phyloP scores from a whole-genome alignment of 1,139 yeast species.

The Meyerozyma carpophila region DNA sequence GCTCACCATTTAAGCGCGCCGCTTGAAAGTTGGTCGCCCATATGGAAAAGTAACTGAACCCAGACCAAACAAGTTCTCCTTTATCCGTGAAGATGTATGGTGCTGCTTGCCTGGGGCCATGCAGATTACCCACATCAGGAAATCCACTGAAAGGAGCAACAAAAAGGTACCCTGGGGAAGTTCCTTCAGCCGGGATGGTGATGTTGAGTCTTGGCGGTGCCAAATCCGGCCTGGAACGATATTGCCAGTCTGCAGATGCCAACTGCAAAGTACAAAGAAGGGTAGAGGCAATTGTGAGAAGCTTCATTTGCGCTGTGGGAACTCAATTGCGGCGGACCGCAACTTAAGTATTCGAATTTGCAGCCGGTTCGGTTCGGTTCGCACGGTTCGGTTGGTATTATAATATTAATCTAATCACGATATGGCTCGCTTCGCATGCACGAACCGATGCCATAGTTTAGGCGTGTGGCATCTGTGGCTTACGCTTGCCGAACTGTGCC shows the following conservation, averaged over 20 bases:
- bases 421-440: too few relatives aligned
- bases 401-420: background rate
- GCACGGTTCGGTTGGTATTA: background rate
- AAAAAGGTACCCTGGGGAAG: slow-evolving; percentile 24
- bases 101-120: slow-evolving; percentile 22
- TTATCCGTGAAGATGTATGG: slow-evolving; percentile 26
- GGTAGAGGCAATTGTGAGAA: background rate
- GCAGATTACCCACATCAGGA: slow-evolving; percentile 15
- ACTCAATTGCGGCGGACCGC: background rate
- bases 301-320: background rate
- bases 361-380: slow-evolving; percentile 1
- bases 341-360: background rate
- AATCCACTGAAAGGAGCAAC: slow-evolving; percentile 26
- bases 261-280: background rate
- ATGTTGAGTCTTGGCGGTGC: slow-evolving; percentile 29
- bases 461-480: background rate
- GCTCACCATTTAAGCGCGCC: slow-evolving; percentile 18
- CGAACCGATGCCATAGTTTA: background rate
- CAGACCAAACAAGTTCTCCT: slow-evolving; percentile 33
- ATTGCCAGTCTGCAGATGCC: slow-evolving; percentile 21
- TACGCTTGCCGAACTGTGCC: background rate
- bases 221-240: slow-evolving; percentile 28
- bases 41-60: slow-evolving; percentile 23
- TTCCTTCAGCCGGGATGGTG: slow-evolving; percentile 17
- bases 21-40: slow-evolving; percentile 31